These are phyloP conservation scores for Hyaloperonospora arabidopsidis DNA, from an alignment of 352 stramenopile genomes.

Conservation along the genomic window DNA sequence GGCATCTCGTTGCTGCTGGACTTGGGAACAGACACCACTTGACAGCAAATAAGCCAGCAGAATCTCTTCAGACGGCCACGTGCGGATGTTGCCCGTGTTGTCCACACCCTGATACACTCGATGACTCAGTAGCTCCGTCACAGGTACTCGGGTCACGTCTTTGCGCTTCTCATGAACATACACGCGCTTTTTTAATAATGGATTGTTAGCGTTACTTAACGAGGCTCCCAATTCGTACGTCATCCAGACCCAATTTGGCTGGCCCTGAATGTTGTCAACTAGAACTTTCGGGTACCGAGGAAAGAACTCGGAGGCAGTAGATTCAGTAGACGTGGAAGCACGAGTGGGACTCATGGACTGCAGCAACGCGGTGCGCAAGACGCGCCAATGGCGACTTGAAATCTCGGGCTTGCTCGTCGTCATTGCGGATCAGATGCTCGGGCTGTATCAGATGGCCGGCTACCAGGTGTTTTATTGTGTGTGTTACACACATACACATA, in stretches of 20 bases:
- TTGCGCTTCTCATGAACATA: slow-evolving; percentile 71
- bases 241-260: slow-evolving; percentile 44
- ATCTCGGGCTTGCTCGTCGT: slow-evolving; percentile 18
- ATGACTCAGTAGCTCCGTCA: slow-evolving; percentile 68
- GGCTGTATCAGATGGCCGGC: neutral
- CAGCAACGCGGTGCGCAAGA: slow-evolving; percentile 56
- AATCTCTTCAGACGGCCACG: slow-evolving; percentile 75
- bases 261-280: slow-evolving; percentile 14
- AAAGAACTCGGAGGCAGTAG: slow-evolving; percentile 60
- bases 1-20: slow-evolving; percentile 16
- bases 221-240: slow-evolving; percentile 28
- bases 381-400: slow-evolving; percentile 57
- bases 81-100: slow-evolving; percentile 85
- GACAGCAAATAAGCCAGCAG: slow-evolving; percentile 58
- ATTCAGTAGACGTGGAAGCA: slow-evolving; percentile 30
- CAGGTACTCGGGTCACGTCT: slow-evolving; percentile 35
- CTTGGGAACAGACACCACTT: slow-evolving; percentile 23
- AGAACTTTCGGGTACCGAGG: slow-evolving; percentile 24
- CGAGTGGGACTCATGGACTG: slow-evolving; percentile 11
- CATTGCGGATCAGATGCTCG: neutral
- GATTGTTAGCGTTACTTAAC: neutral
- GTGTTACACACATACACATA: too few species aligned
- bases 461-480: too few species aligned
- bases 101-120: slow-evolving; percentile 71
- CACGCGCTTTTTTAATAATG: slow-evolving; percentile 14